phyloP scores from a whole-genome alignment of 257 asterid genomes.

The Verbascum thapsus region DNA sequence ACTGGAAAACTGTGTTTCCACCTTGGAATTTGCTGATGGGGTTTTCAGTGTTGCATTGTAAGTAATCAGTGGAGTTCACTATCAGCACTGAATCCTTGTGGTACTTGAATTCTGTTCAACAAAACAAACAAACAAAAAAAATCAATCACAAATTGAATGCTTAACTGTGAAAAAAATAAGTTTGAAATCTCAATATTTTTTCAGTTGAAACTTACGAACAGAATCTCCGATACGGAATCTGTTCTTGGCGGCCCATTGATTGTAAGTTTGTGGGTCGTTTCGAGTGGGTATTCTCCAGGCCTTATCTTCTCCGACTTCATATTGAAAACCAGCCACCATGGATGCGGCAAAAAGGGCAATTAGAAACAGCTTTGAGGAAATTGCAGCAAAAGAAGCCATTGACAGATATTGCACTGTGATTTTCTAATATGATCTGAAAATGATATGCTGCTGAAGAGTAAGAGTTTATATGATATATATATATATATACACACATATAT shows the following conservation, averaged over 20 bases:
- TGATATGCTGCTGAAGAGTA: neutral
- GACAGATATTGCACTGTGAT: no score
- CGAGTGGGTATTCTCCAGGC: constrained; percentile 67
- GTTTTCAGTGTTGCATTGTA: constrained; percentile 48
- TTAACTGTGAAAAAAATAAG: no score
- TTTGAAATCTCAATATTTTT: no score
- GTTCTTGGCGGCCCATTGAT: constrained; percentile 76
- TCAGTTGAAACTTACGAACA: constrained; percentile 41
- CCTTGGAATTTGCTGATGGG: constrained; percentile 57
- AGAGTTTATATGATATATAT: no score
- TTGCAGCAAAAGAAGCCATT: constrained; percentile 43
- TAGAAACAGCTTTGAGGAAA: constrained; percentile 13
- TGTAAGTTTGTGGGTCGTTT: constrained; percentile 59
- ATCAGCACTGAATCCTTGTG: constrained; percentile 59
- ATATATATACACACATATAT: neutral
- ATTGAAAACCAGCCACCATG: constrained; percentile 43
- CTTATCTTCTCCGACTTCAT: constrained; percentile 52
- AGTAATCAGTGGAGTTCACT: constrained; percentile 54
- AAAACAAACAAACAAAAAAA: constrained; percentile 1
- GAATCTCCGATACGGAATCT: constrained; percentile 70
- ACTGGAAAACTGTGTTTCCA: constrained; percentile 51
- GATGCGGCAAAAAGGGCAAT: constrained; percentile 39
- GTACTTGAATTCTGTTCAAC: constrained; percentile 61
- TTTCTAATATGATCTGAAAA: neutral
- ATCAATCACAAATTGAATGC: neutral